Base-by-base conservation (phyloP, 805 yeast genomes). In the Ogataea zsoltii region DNA sequence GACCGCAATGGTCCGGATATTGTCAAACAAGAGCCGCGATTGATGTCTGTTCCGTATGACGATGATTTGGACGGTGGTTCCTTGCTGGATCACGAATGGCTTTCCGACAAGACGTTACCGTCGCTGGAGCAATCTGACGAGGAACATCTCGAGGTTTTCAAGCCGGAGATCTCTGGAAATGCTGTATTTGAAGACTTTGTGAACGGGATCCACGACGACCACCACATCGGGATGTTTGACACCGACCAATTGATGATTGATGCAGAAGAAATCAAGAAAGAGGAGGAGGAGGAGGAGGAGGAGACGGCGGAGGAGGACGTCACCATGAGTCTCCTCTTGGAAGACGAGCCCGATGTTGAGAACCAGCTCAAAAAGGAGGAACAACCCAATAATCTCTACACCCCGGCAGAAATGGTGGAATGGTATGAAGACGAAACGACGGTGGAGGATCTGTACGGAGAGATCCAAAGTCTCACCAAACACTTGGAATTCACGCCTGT, bases 101-200 rank as follows among this genome's bases (percentile, higher is more conserved):
- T 37, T 17, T 37, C 40, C 10, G 32, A 26, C 7, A 37, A 28
- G 15, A 37, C 40, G 15, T 25, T 37, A 3, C 40, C 40, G 15
- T 37, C 40, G 11, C 32, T 37, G 14, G 40, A 37, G 15, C 40
- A 37, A 12, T 37, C 40, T 4, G 40, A 37, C 32, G 40, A 37
- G 18, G 40, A 37, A 21, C 40, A 26, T 17, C 16, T 37, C 33
- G 32, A 37, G 32, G 32, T 37, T 3, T 37, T 37, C 32, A 15
- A 37, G 16, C 40, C 40, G 9, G 40, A 37, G 25, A 10, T 23
- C n/a, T 9, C 23, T 4, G 11, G 13, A 16, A 2, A 32, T 11
- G 25, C 12, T 4, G 14, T 10, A 5, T 17, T 37, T 19, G 3
- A 17, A n/a, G 32, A 37, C 15, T 10, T 26, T 17, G 40, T 37